A percentile compares a stretch with the other conserved stretches of the same genome.
Evolutionary conservation across 305 asterid species (phyloP).

Genomic region (Fraxinus greggii): DNA sequence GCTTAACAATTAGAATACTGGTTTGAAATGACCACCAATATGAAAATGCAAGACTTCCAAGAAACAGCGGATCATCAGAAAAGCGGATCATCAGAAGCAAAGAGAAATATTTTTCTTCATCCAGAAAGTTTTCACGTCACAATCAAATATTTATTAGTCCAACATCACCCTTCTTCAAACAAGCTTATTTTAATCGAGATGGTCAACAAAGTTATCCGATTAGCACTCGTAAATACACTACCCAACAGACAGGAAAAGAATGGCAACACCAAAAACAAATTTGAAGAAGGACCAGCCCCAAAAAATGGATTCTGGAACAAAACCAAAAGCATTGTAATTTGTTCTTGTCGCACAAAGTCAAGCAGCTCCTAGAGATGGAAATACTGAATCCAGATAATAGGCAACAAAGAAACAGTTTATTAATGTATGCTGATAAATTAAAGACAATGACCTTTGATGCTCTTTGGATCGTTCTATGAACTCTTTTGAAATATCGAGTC

Average conservation of each 20-base stretch:
- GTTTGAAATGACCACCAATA: background rate
- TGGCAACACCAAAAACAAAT: background rate
- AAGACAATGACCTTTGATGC: slow-evolving; percentile 52
- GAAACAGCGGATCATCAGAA: background rate
- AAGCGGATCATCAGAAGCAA: background rate
- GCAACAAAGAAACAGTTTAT: background rate
- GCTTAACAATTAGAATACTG: background rate
- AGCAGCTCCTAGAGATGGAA: background rate
- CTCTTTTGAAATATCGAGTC: slow-evolving; percentile 79
- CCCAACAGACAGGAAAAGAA: background rate
- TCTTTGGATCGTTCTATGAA: slow-evolving; percentile 83
- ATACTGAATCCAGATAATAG: background rate
- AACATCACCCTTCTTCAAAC: background rate
- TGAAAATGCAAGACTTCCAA: background rate
- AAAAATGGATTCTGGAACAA: background rate
- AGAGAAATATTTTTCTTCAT: background rate
- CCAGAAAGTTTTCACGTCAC: background rate
- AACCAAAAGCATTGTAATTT: background rate
- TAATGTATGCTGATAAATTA: background rate
- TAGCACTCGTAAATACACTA: background rate
- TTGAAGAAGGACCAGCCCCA: background rate
- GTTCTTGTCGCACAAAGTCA: background rate
- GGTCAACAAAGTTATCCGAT: background rate
- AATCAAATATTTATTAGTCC: background rate
- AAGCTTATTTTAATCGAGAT: background rate